Evolutionary conservation across 129 eudicot species (phyloP).

Genomic region (Tagetes patula): DNA sequence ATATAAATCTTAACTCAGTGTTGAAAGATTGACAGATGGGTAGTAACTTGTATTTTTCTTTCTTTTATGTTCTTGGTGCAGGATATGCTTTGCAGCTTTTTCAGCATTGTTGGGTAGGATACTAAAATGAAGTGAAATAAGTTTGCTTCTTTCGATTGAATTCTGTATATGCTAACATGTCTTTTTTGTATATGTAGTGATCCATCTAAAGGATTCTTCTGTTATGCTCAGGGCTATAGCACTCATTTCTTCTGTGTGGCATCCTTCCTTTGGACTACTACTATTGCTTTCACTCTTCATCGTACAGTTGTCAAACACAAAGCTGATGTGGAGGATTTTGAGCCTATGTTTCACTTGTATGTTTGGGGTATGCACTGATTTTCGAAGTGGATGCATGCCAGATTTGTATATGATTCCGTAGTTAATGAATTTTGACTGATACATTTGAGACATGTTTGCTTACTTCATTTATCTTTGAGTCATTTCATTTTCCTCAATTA

Average conservation of each 20-base stretch:
- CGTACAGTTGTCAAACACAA: constrained; percentile 97
- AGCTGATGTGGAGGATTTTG: constrained; percentile 95
- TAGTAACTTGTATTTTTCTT: constrained; percentile 15
- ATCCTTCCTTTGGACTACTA: constrained; percentile 93
- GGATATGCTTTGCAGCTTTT: constrained; percentile 99
- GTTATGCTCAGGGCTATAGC: constrained; percentile 95
- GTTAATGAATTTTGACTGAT: background rate
- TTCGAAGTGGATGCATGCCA: background rate
- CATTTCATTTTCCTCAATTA: constrained; percentile 8
- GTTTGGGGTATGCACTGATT: constrained; percentile 83
- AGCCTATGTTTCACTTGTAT: constrained; percentile 95
- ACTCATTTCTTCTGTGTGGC: constrained; percentile 96
- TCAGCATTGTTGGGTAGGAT: constrained; percentile 86
- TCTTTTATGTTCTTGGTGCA: constrained; percentile 42
- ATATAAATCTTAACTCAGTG: background rate
- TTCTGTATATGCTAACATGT: constrained; percentile 17
- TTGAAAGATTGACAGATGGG: constrained; percentile 21
- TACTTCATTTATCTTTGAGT: constrained; percentile 21
- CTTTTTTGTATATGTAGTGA: constrained; percentile 48
- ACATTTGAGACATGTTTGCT: constrained; percentile 3
- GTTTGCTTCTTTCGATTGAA: constrained; percentile 31
- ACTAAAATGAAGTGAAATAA: constrained; percentile 23
- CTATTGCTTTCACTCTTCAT: constrained; percentile 95
- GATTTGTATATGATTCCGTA: constrained; percentile 6
- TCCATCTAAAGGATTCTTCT: constrained; percentile 96